phyloP scores from a whole-genome alignment of 805 yeast species.

The Candida xyloterini region DNA sequence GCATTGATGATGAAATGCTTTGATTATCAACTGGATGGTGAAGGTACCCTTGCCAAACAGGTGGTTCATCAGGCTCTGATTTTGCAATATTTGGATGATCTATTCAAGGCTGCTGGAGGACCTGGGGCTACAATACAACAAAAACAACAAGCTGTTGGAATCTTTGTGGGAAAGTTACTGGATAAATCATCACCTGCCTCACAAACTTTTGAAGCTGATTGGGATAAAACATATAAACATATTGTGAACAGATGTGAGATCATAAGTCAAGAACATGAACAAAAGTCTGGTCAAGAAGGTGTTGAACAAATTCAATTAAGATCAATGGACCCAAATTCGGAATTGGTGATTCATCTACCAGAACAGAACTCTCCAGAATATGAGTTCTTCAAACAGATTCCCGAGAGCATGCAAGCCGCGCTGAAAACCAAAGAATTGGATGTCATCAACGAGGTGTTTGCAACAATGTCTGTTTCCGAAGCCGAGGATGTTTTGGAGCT shows the following conservation, averaged over 20 bases:
- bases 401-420: slow-evolving; percentile 68
- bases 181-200: slow-evolving; percentile 58
- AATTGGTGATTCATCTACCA: slow-evolving; percentile 71
- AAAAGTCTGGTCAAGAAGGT: slow-evolving; percentile 44
- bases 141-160: slow-evolving; percentile 45
- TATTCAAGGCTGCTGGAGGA: slow-evolving; percentile 29
- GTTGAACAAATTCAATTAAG: slow-evolving; percentile 85
- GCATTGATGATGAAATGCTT: slow-evolving; percentile 91
- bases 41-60: slow-evolving; percentile 51
- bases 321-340: slow-evolving; percentile 79
- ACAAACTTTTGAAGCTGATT: slow-evolving; percentile 69
- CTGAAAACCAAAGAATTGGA: slow-evolving; percentile 69
- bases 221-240: slow-evolving; percentile 69
- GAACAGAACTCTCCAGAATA: slow-evolving; percentile 48
- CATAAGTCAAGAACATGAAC: slow-evolving; percentile 49
- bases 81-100: slow-evolving; percentile 55
- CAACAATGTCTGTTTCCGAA: slow-evolving; percentile 63
- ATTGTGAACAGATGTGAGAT: slow-evolving; percentile 72
- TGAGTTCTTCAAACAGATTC: slow-evolving; percentile 55
- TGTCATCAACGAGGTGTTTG: slow-evolving; percentile 80
- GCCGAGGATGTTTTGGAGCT: slow-evolving; percentile 76
- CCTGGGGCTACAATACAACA: slow-evolving; percentile 17
- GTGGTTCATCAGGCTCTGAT: slow-evolving; percentile 79
- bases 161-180: slow-evolving; percentile 65
- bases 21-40: slow-evolving; percentile 68